These are phyloP conservation scores for Wallacemonas sp. DNA, from an alignment of 208 protist genomes.

Conservation along the genomic window DNA sequence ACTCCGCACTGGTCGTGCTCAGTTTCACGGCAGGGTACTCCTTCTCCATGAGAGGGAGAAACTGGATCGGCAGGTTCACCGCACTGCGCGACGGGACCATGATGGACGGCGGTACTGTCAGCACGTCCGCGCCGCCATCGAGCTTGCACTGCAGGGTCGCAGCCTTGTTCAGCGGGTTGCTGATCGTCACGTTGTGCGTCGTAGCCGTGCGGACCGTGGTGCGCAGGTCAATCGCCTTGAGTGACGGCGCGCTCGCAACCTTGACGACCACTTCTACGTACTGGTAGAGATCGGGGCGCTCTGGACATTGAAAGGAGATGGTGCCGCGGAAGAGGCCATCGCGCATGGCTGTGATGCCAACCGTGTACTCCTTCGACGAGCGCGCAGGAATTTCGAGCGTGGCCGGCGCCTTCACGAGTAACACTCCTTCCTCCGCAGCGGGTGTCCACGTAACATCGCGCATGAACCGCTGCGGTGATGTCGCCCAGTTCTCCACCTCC, in stretches of 20 bases:
- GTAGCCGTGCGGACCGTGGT: slow-evolving; percentile 77
- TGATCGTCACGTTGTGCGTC: slow-evolving; percentile 72
- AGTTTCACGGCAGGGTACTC: slow-evolving; percentile 65
- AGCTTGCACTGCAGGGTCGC: slow-evolving; percentile 67
- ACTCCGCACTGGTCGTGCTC: slow-evolving; percentile 68
- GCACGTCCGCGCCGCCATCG: slow-evolving; percentile 43
- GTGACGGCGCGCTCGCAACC: slow-evolving; percentile 29
- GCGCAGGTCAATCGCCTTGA: slow-evolving; percentile 62
- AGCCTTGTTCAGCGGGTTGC: slow-evolving; percentile 87
- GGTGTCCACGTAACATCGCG: slow-evolving; percentile 73
- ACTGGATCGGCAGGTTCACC: slow-evolving; percentile 67
- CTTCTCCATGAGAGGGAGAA: slow-evolving; percentile 87
- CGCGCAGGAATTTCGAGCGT: slow-evolving; percentile 89
- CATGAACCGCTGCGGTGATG: slow-evolving; percentile 78
- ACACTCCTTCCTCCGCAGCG: slow-evolving; percentile 53
- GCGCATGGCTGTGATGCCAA: slow-evolving; percentile 79
- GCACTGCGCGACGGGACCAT: slow-evolving; percentile 64
- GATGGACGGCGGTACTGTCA: slow-evolving; percentile 63
- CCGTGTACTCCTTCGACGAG: slow-evolving; percentile 54
- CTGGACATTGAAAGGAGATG: slow-evolving; percentile 52
- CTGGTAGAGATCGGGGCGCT: slow-evolving; percentile 88
- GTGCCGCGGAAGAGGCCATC: slow-evolving; percentile 81
- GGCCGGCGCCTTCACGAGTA: slow-evolving; percentile 54
- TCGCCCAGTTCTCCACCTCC: slow-evolving; percentile 83
- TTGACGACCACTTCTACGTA: slow-evolving; percentile 77